Base-by-base conservation (phyloP, 2,329 filamentous ascomycete species). In the Colletotrichum sp. region DNA sequence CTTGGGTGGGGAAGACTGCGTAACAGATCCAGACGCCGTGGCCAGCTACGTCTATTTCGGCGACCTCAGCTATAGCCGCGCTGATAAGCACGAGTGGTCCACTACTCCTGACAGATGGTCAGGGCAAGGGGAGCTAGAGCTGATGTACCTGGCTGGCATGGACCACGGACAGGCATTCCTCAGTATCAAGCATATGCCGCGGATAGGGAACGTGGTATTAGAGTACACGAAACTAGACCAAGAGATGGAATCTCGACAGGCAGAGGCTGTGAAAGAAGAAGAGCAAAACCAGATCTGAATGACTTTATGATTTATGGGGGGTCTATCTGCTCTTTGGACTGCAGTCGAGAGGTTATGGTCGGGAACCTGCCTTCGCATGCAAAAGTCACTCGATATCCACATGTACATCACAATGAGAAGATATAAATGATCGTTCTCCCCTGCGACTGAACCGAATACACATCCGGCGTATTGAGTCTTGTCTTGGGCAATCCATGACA, bases 1-100 rank as follows among this genome's bases (percentile, higher is more conserved):
- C 2, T 66, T 80, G 10, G 80, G 77, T 10, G 74, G 80, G 6
- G 76, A 78, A 6, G 80, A 81, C 75, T 80, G 79, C 66, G 77
- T 81, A 5, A 75, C 79, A 9, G 48, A 78, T 44, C 74, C 79
- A 26, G 75, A 77, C n/a, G 77, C 79, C 24, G 78, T 81, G 28
- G 80, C 80, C 12, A 79, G 78, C 68, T 80, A 81, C 67, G 72
- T 81, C 55, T 79, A 79, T 55, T 79, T 77, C 36, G 80, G 80
- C 30, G 73, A 78, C 13, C 66, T 75, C 55, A 75, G 72, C 63
- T 78, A 75, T 65, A 72, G 60, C 24, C 75, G 77, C 5, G 36
- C 75, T 9, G 77, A 78, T 59, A 70, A 72, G 9, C 70, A 66
- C 32, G 77, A 78, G 63, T 78, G 77, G 77, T 39, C 65, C 7